Conservation (phyloP, 768 basidiomycete species). For the Boletus eberwhitei region DNA sequence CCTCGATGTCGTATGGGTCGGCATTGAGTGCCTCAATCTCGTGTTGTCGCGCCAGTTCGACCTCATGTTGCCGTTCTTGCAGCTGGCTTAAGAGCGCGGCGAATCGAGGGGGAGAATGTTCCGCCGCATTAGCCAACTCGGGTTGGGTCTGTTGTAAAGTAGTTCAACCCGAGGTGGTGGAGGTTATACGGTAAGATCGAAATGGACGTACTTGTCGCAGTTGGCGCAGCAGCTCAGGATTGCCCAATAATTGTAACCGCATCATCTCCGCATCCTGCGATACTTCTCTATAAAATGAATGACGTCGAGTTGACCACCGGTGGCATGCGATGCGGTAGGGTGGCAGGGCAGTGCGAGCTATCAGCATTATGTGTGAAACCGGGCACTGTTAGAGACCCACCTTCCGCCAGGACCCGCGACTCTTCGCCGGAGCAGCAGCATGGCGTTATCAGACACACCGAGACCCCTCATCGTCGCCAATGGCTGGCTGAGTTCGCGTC, state of each 20-base stretch:
- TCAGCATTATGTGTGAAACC: background rate
- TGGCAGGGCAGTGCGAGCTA: background rate
- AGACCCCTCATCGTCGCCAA: constrained; percentile 67
- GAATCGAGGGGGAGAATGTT: constrained; percentile 67
- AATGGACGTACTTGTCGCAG: constrained; percentile 51
- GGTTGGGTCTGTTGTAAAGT: constrained; percentile 59
- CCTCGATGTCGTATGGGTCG: constrained; percentile 89
- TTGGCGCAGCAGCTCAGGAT: constrained; percentile 76
- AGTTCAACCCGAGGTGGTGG: background rate
- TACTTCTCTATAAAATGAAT: constrained; percentile 43
- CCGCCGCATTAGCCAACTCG: constrained; percentile 73
- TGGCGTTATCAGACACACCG: constrained; percentile 58
- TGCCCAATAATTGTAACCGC: constrained; percentile 81
- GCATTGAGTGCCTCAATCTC: constrained; percentile 72
- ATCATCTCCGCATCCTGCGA: constrained; percentile 88
- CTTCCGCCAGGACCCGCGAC: constrained; percentile 44
- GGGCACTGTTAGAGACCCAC: constrained; percentile 10
- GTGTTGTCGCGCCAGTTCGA: constrained; percentile 54
- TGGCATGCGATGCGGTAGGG: background rate
- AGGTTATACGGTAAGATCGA: background rate
- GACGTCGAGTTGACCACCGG: background rate
- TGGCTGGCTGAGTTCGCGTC: constrained; percentile 59
- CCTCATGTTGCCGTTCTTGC: constrained; percentile 49
- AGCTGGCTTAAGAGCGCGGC: constrained; percentile 66
- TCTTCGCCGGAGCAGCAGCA: constrained; percentile 67